Evolutionary conservation across 176 grass and related monocot species (phyloP).

Genomic region (Juncus effusus): DNA sequence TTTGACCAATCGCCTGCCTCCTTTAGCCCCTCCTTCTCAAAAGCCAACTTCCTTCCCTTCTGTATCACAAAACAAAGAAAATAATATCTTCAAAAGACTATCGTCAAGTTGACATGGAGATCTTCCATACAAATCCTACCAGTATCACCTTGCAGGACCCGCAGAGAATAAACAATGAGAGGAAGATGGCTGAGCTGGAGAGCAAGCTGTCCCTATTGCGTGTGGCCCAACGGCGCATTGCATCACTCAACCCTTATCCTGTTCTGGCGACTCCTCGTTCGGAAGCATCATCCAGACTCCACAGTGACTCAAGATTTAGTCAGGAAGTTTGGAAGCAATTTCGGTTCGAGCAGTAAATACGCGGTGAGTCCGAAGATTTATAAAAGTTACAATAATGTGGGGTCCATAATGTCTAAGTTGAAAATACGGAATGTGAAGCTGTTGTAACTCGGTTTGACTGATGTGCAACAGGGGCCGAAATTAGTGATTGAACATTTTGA

Average conservation of each 20-base stretch:
- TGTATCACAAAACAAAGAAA: conserved; percentile 64
- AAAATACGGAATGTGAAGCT: too few species aligned
- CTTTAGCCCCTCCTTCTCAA: conserved; percentile 26
- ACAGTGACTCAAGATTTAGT: conserved; percentile 19
- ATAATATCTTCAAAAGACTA: not conserved
- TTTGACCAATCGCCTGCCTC: conserved; percentile 34
- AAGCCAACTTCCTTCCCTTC: conserved; percentile 9
- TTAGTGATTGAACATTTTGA: too few species aligned
- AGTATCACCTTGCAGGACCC: conserved; percentile 26
- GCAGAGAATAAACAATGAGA: conserved; percentile 28
- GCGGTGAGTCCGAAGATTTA: conserved; percentile 41
- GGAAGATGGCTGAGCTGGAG: conserved; percentile 25
- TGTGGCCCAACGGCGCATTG: conserved; percentile 24
- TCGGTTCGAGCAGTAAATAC: conserved; percentile 52
- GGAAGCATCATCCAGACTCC: conserved; percentile 44
- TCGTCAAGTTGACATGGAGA: conserved; percentile 37
- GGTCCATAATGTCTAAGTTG: too few species aligned
- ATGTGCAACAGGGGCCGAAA: too few species aligned
- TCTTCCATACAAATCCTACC: conserved; percentile 41
- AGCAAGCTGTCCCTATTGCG: conserved; percentile 38
- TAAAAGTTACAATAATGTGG: too few species aligned
- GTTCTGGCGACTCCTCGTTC: conserved; percentile 31
- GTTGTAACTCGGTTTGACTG: too few species aligned
- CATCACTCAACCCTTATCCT: conserved; percentile 31
- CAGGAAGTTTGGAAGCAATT: conserved; percentile 2